These are phyloP conservation scores for Nakazawaea molendinolei DNA, from an alignment of 805 yeast species.

Conservation along the genomic window DNA sequence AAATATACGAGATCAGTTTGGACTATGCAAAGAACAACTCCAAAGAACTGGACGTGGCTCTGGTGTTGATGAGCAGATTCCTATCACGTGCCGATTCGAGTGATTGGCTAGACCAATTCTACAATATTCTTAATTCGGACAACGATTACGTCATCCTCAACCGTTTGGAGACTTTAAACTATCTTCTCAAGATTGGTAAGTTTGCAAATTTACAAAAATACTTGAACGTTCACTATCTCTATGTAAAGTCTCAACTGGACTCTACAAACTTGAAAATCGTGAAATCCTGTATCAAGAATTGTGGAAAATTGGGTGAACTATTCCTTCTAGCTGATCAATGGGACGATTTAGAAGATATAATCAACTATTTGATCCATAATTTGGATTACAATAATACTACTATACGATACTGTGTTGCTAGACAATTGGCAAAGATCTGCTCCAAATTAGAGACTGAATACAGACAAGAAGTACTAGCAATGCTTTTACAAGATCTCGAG, in stretches of 20 bases:
- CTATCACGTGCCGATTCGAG: slow-evolving; percentile 40
- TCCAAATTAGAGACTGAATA: slow-evolving; percentile 24
- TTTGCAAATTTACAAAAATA: background rate
- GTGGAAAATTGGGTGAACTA: slow-evolving; percentile 33
- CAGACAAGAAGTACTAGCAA: slow-evolving; percentile 34
- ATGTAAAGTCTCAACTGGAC: background rate
- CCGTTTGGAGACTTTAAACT: slow-evolving; percentile 17
- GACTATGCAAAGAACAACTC: slow-evolving; percentile 38
- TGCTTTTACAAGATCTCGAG: slow-evolving; percentile 28
- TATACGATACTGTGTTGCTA: slow-evolving; percentile 61
- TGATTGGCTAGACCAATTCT: slow-evolving; percentile 22
- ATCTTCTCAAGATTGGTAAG: slow-evolving; percentile 17
- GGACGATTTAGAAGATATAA: slow-evolving; percentile 37
- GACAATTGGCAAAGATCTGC: slow-evolving; percentile 49
- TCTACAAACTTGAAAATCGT: slow-evolving; percentile 12
- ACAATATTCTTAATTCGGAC: slow-evolving; percentile 14
- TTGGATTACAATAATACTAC: slow-evolving; percentile 44
- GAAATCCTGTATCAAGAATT: slow-evolving; percentile 23
- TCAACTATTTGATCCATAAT: slow-evolving; percentile 39
- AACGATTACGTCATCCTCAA: slow-evolving; percentile 16
- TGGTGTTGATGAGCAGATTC: slow-evolving; percentile 44
- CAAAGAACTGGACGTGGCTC: slow-evolving; percentile 50
- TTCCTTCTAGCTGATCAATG: slow-evolving; percentile 22
- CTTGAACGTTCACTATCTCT: slow-evolving; percentile 1
- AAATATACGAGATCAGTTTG: slow-evolving; percentile 30